These are phyloP conservation scores for Solanum rostratum DNA, from an alignment of 257 asterid species.

Conservation along the genomic window DNA sequence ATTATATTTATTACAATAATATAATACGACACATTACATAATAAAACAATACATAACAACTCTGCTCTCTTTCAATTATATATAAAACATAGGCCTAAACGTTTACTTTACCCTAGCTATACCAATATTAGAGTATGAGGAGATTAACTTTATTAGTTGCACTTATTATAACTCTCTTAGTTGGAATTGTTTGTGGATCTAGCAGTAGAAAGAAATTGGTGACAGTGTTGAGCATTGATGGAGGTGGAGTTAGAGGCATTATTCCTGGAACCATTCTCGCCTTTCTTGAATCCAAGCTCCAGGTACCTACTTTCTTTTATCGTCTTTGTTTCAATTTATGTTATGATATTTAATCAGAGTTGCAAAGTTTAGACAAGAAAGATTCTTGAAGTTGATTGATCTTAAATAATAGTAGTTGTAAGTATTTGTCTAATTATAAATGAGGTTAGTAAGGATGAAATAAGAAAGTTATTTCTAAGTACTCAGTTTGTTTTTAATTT, in stretches of 20 bases:
- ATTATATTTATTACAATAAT: too few species aligned
- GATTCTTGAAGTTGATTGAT: neutral
- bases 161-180: neutral
- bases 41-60: neutral
- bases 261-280: conserved; percentile 39
- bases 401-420: neutral
- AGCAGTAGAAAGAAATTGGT: conserved; percentile 27
- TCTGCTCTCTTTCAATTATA: neutral
- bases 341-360: neutral
- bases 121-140: neutral
- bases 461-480: neutral
- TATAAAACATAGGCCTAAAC: neutral
- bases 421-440: neutral
- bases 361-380: neutral
- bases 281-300: conserved; percentile 53
- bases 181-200: conserved; percentile 10
- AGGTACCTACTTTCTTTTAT: conserved; percentile 14
- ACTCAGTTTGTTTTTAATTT: neutral
- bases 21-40: too few species aligned
- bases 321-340: neutral
- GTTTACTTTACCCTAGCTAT: neutral
- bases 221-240: conserved; percentile 50
- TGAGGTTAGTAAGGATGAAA: neutral
- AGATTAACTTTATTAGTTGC: neutral
- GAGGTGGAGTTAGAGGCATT: conserved; percentile 56